Base-by-base conservation (phyloP, 2,329 filamentous ascomycete species). In the Sclerotinia glacialis region DNA sequence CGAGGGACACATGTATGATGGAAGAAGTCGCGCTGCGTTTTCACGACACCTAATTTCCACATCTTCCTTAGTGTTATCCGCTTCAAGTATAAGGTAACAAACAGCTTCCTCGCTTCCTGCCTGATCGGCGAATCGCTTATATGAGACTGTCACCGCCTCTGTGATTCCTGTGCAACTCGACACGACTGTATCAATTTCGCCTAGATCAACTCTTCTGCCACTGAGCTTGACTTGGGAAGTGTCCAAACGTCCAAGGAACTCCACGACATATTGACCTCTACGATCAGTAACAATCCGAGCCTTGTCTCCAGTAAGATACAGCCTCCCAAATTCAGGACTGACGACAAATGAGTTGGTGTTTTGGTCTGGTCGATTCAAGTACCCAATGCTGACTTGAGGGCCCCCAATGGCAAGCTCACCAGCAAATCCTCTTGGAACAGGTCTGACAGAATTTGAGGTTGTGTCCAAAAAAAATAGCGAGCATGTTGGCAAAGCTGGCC, bases 191-290 rank as follows among this genome's bases (percentile, higher is more conserved):
- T 65, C 21, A 2, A 89, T 88, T 74, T 89, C 86, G 26, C 82
- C 83, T 67, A 88, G 83, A 70, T 89, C 86, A 9, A 89, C 79
- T 53, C 86, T 79, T 72, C 89, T 86, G 0, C 86, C 86, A 49
- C 86, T 82, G n/a, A 89, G 78, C 73, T 89, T 89, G 64, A 88
- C 82, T 74, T 89, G 86, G 31, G 86, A 85, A 12, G 59, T 52
- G 72, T 89, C 86, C 55, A 83, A 82, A 28, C 86, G 82, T 7
- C 86, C 86, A 47, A 87, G 76, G 73, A 88, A 89, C 46, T 85
- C 82, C 68, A 89, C 85, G n/a, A 62, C 31, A 37, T 62, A 7
- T 37, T 42, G 28, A 26, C 59, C 59, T 23, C 82, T 83, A 14
- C 80, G 81, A 71, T 89, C 83, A 60, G 85, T 78, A 31, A 87